These are phyloP conservation scores for Strobilomyces echinocephalus DNA, from an alignment of 768 basidiomycete genomes.

Conservation along the genomic window DNA sequence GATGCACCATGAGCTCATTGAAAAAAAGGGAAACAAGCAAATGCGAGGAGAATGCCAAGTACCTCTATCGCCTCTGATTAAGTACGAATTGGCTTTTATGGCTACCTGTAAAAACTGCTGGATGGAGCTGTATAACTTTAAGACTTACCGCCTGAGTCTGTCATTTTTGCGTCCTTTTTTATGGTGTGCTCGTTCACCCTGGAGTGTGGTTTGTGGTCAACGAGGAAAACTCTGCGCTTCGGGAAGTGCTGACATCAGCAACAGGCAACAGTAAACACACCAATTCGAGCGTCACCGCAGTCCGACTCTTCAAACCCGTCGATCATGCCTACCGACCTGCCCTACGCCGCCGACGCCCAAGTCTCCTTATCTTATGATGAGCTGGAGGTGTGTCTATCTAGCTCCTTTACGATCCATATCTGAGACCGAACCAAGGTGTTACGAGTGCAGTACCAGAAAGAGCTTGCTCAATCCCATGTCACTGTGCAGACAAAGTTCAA, in stretches of 20 bases:
- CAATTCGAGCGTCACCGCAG: slow-evolving; percentile 9
- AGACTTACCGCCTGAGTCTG: slow-evolving; percentile 56
- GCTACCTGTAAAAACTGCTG: slow-evolving; percentile 26
- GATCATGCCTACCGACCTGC: slow-evolving; percentile 74
- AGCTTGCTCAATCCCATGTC: slow-evolving; percentile 75
- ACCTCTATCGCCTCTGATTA: slow-evolving; percentile 31
- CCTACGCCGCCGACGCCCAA: slow-evolving; percentile 94
- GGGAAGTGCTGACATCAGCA: slow-evolving; percentile 25
- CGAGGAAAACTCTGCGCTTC: slow-evolving; percentile 18
- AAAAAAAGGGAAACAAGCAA: slow-evolving; percentile 31
- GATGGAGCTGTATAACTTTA: slow-evolving; percentile 9
- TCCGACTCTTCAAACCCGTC: slow-evolving; percentile 2
- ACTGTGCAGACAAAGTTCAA: slow-evolving; percentile 97
- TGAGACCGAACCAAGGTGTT: slow-evolving; percentile 55
- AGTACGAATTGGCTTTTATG: slow-evolving; percentile 28
- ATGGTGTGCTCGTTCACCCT: slow-evolving; percentile 12
- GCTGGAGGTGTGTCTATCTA: slow-evolving; percentile 57
- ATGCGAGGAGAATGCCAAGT: slow-evolving; percentile 33
- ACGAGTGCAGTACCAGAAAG: slow-evolving; percentile 82
- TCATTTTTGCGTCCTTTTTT: slow-evolving; percentile 32
- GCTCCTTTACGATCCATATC: not conserved
- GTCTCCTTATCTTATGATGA: slow-evolving; percentile 86
- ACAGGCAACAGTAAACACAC: slow-evolving; percentile 12
- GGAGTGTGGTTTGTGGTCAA: slow-evolving; percentile 25
- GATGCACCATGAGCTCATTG: slow-evolving; percentile 64